phyloP scores from a whole-genome alignment of 2,329 filamentous ascomycete genomes.

The Fonsecaea erecta region DNA sequence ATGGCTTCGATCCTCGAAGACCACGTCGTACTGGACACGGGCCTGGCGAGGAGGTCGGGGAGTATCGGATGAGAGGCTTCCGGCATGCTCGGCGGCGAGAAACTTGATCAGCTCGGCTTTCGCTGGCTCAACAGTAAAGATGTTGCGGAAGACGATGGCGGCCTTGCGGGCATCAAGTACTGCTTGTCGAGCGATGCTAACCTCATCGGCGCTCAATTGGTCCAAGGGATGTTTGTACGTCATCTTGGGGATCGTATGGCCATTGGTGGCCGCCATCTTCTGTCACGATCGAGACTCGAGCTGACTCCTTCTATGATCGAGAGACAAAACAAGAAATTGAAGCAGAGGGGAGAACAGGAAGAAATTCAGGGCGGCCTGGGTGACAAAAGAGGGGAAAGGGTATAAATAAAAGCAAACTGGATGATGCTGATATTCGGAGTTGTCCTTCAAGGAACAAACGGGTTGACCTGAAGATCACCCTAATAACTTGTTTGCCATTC shows the following conservation, averaged over 20 bases:
- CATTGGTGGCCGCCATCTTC: conserved; percentile 18
- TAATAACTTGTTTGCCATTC: background rate
- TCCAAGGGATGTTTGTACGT: conserved; percentile 57
- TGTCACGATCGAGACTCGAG: background rate
- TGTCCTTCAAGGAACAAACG: conserved; percentile 3
- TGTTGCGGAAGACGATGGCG: conserved; percentile 54
- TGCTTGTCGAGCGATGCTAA: conserved; percentile 55
- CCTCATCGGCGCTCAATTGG: conserved; percentile 61
- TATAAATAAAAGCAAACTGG: background rate
- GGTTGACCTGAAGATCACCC: background rate
- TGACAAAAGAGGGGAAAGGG: background rate
- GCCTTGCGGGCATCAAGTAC: conserved; percentile 50
- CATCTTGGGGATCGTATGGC: conserved; percentile 15
- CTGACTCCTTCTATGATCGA: background rate
- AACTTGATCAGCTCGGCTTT: conserved; percentile 56
- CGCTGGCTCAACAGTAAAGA: conserved; percentile 55
- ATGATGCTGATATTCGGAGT: conserved; percentile 6
- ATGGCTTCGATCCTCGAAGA: conserved; percentile 57
- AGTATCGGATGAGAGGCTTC: conserved; percentile 46
- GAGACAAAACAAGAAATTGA: background rate
- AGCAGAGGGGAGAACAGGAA: background rate
- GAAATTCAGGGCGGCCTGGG: background rate
- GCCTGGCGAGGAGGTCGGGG: conserved; percentile 57
- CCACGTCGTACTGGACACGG: conserved; percentile 61
- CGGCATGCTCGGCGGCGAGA: conserved; percentile 55